phyloP scores from a whole-genome alignment of 2,329 filamentous ascomycete genomes.

The Cylindrodendrum hubeiense region DNA sequence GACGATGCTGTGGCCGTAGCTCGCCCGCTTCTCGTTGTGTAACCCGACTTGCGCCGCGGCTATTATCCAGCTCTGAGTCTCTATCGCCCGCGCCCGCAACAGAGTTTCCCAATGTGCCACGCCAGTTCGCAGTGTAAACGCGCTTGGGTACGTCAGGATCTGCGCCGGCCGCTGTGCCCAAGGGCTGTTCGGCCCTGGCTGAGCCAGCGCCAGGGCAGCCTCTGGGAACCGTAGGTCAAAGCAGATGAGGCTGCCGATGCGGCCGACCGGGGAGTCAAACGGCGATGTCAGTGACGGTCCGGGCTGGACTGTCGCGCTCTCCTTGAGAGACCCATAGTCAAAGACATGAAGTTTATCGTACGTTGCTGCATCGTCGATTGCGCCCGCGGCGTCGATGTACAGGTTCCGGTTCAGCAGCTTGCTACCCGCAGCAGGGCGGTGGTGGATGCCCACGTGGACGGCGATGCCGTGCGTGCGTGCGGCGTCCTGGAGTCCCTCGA shows the following conservation, averaged over 20 bases:
- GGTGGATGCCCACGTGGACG: constrained; percentile 91
- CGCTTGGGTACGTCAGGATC: constrained; percentile 87
- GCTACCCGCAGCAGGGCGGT: constrained; percentile 58
- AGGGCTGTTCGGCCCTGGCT: constrained; percentile 47
- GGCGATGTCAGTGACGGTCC: constrained; percentile 75
- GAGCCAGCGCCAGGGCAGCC: constrained; percentile 74
- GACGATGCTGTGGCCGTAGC: constrained; percentile 89
- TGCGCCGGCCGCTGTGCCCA: constrained; percentile 67
- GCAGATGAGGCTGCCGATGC: constrained; percentile 85
- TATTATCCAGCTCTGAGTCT: constrained; percentile 88
- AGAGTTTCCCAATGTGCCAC: constrained; percentile 87
- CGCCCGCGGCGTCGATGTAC: constrained; percentile 61
- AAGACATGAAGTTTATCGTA: constrained; percentile 96
- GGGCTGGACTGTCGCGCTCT: constrained; percentile 73
- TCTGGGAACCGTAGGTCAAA: constrained; percentile 92
- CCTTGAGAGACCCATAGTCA: constrained; percentile 70
- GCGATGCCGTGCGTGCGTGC: constrained; percentile 74
- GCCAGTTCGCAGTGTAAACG: constrained; percentile 90
- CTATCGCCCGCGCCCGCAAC: constrained; percentile 84
- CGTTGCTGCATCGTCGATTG: constrained; percentile 53
- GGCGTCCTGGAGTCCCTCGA: constrained; percentile 77
- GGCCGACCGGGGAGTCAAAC: constrained; percentile 79
- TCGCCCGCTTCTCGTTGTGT: constrained; percentile 80
- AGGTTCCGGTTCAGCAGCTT: constrained; percentile 65
- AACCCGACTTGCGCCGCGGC: constrained; percentile 84